Evolutionary conservation across 2,329 filamentous ascomycete species (phyloP).

Genomic region (Amauroascus niger): DNA sequence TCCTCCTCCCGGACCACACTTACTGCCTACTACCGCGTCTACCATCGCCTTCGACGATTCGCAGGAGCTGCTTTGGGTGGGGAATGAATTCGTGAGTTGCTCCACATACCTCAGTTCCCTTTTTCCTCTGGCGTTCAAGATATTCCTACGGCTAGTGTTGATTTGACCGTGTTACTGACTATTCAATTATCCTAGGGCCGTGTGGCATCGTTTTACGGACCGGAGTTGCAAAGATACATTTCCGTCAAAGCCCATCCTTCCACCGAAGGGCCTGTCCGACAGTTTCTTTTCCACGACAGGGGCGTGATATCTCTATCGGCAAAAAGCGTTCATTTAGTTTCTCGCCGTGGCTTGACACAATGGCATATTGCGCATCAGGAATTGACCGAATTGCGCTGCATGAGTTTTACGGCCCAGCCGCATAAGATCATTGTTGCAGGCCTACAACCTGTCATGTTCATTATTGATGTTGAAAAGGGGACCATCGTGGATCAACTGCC

Average conservation of each 20-base stretch:
- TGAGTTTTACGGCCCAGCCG: slow-evolving; percentile 86
- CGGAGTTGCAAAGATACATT: slow-evolving; percentile 78
- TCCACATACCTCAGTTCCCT: not conserved
- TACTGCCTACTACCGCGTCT: slow-evolving; percentile 60
- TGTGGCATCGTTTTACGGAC: slow-evolving; percentile 77
- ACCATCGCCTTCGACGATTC: slow-evolving; percentile 80
- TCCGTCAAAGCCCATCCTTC: slow-evolving; percentile 71
- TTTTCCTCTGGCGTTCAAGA: not conserved
- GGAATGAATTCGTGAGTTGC: slow-evolving; percentile 69
- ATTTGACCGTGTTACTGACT: not conserved
- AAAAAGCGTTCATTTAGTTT: slow-evolving; percentile 79
- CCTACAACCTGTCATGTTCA: slow-evolving; percentile 76
- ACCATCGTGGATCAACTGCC: slow-evolving; percentile 61
- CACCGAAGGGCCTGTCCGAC: slow-evolving; percentile 68
- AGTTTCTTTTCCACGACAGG: slow-evolving; percentile 83
- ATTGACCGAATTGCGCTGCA: slow-evolving; percentile 82
- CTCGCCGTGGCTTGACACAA: slow-evolving; percentile 67
- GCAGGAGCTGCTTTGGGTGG: slow-evolving; percentile 87
- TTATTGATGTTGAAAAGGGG: slow-evolving; percentile 61
- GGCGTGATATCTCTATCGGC: slow-evolving; percentile 79
- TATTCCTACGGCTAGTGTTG: not conserved
- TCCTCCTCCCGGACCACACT: slow-evolving; percentile 64
- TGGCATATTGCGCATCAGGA: slow-evolving; percentile 76
- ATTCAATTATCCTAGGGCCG: slow-evolving; percentile 53
- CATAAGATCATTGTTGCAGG: slow-evolving; percentile 81